Conservation (phyloP, 2,329 filamentous ascomycete species). For the Phoma sp. region DNA sequence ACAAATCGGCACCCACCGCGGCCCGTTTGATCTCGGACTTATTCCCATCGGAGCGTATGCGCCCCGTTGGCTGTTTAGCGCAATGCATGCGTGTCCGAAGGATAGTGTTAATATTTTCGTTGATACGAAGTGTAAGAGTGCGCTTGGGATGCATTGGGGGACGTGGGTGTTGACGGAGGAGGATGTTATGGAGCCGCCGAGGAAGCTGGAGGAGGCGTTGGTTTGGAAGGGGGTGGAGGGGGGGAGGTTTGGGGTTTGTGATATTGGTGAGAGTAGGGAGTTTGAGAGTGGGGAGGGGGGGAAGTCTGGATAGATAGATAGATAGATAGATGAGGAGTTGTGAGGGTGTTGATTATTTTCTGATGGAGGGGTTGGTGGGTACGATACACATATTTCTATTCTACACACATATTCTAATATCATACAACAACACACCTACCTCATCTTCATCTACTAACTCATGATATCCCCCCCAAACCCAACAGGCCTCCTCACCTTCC, state of each 20-base stretch:
- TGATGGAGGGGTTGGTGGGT: no score
- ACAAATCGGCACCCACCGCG: conserved; percentile 79
- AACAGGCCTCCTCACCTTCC: conserved; percentile 76
- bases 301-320: no score
- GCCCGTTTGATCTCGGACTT: conserved; percentile 88
- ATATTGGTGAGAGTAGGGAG: conserved; percentile 79
- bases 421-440: no score
- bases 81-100: conserved; percentile 84
- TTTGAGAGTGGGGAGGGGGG: conserved; percentile 54
- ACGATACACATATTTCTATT: no score
- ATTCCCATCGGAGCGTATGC: conserved; percentile 93
- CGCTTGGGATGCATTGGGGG: conserved; percentile 92
- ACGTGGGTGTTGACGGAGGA: conserved; percentile 85
- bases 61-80: conserved; percentile 75
- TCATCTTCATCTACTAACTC: no score
- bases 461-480: conserved; percentile 80
- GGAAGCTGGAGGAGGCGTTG: conserved; percentile 74
- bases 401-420: no score
- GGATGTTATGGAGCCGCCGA: conserved; percentile 83
- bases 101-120: conserved; percentile 90
- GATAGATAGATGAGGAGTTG: no score
- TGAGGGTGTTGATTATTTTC: no score
- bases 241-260: conserved; percentile 84
- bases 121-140: conserved; percentile 79
- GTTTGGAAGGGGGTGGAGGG: conserved; percentile 73